Base-by-base conservation (phyloP, 148 eudicot genomes). In the Vaccinium corymbosum region DNA sequence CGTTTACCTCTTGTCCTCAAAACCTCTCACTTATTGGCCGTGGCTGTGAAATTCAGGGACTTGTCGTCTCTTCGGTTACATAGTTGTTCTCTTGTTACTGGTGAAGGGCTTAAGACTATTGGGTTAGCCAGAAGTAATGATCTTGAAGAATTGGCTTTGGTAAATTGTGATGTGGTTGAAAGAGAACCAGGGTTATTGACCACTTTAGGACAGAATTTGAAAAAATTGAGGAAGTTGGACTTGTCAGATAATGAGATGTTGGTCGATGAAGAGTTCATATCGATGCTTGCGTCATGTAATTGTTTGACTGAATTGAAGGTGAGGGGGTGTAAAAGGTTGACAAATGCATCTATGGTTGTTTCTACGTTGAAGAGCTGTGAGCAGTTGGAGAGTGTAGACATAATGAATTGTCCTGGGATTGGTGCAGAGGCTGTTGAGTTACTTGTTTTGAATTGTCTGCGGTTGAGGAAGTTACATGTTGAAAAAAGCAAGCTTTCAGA, bases 1-100 rank as follows among this genome's bases (percentile, higher is more conserved):
- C 76, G 94, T 27, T 80, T 93, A 51, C 97, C 94, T 7, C 92
- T 90, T 32, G 92, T 90, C 66, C 89, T 92, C 17, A 79, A 84
- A 27, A 88, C 88, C 84, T 48, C 77, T 61, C 95, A 91, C 55
- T 86, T 92, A 4, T 12, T 83, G 0, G 89, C 89, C 46, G 81
- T 92, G 72, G 85, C 90, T 0, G 76, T 22, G 42, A 87, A 84
- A 22, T 87, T 91, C 75, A 81, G 73, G 42, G 86, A 83, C 16
- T 80, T 92, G 32, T 79, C 38, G 7, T 73, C 84, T 66, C 84
- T 91, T 27, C 73, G 84, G 82, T 75, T 92, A 20, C 90, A 92
- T 62, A 90, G 91, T 77, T 91, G 91, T 61, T 90, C 89, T 85
- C 85, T 88, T 70, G 87, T 90, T 25, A 90, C 88, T 4, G 91